phyloP scores from a whole-genome alignment of 495 filamentous ascomycete species.

The Penicillium crystallinum region DNA sequence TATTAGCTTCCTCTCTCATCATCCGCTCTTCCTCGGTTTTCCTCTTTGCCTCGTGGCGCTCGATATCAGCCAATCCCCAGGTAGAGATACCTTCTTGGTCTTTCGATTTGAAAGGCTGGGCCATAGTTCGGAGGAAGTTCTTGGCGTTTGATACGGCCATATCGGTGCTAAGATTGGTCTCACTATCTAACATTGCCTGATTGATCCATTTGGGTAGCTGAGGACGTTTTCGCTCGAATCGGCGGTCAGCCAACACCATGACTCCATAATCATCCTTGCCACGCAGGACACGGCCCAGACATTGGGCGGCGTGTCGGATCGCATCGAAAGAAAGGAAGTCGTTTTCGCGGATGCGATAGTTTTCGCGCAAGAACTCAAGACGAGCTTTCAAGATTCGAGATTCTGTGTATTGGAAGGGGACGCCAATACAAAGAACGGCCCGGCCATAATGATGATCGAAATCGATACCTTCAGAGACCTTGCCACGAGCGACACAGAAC shows the following conservation, averaged over 20 bases:
- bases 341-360: conserved; percentile 93
- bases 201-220: conserved; percentile 98
- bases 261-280: conserved; percentile 99
- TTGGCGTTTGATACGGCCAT: conserved; percentile 88
- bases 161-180: conserved; percentile 86
- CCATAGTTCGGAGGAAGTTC: conserved; percentile 85
- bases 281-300: conserved; percentile 87
- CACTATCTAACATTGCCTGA: conserved; percentile 75
- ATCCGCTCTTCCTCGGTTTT: conserved; percentile 64
- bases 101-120: conserved; percentile 73
- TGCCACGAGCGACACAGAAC: conserved; percentile 91
- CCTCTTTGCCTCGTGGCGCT: conserved; percentile 60
- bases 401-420: conserved; percentile 98
- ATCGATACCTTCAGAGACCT: conserved; percentile 97
- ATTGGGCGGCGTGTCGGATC: conserved; percentile 97
- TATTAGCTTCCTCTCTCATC: conserved; percentile 25
- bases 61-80: conserved; percentile 77
- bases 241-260: conserved; percentile 92
- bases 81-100: conserved; percentile 90
- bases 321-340: conserved; percentile 99
- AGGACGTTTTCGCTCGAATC: conserved; percentile 81
- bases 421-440: conserved; percentile 93
- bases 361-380: conserved; percentile 92
- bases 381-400: conserved; percentile 94
- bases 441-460: conserved; percentile 99